A percentile compares a stretch with the other conserved stretches of the same genome.
phyloP scores from a whole-genome alignment of 768 basidiomycete species.

The Leucogyrophana mollusca region DNA sequence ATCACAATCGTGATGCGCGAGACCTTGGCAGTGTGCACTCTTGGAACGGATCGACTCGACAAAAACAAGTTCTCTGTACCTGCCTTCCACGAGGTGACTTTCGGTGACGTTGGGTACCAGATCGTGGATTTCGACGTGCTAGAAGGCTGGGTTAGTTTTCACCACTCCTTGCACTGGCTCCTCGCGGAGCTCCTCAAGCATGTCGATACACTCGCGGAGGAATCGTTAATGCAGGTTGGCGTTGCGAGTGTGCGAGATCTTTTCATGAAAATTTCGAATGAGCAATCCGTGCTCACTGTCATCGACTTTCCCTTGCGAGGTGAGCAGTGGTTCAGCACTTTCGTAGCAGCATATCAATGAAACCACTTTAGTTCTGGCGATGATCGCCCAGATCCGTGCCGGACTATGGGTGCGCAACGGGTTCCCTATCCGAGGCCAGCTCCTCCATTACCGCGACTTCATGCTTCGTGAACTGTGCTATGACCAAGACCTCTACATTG shows the following conservation, averaged over 20 bases:
- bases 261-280: constrained; percentile 58
- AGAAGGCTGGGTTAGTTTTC: constrained; percentile 86
- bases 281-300: constrained; percentile 68
- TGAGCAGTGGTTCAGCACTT: constrained; percentile 32
- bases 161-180: constrained; percentile 90
- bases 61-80: constrained; percentile 60
- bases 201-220: constrained; percentile 62
- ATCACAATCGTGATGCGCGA: constrained; percentile 69
- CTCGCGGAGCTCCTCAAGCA: constrained; percentile 88
- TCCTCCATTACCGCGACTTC: constrained; percentile 94
- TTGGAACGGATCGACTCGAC: constrained; percentile 69
- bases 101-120: constrained; percentile 58
- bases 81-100: constrained; percentile 62
- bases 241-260: constrained; percentile 57
- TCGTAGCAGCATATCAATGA: constrained; percentile 2
- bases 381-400: constrained; percentile 93
- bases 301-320: constrained; percentile 91
- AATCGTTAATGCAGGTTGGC: constrained; percentile 50
- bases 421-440: constrained; percentile 90
- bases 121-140: constrained; percentile 77
- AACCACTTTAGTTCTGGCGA: constrained; percentile 62
- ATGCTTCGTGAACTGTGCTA: constrained; percentile 95
- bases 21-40: constrained; percentile 69
- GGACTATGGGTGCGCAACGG: constrained; percentile 99
- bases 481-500: constrained; percentile 90